A percentile compares a stretch with the other conserved stretches of the same genome.
Conservation (phyloP, 1,284 basidiomycete species). For the Gastroboletus turbinatus region DNA sequence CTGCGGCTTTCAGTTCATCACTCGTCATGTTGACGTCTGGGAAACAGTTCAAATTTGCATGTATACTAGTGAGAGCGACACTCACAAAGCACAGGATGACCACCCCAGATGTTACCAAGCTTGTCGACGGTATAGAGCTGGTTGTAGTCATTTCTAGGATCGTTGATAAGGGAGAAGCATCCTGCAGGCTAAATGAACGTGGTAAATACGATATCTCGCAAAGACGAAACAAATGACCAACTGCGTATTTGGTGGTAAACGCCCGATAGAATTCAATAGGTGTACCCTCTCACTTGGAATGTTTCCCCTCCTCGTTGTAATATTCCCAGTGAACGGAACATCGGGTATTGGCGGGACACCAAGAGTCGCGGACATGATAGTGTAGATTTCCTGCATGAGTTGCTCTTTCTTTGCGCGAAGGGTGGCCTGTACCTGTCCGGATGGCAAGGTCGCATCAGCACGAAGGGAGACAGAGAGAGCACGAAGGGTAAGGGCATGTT, state of each 20-base stretch:
- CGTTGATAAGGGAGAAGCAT: conserved; percentile 91
- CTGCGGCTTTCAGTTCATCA: conserved; percentile 76
- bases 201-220: conserved; percentile 2
- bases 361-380: conserved; percentile 82
- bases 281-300: conserved; percentile 75
- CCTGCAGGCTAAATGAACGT: conserved; percentile 48
- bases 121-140: conserved; percentile 92
- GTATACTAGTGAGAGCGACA: conserved; percentile 6
- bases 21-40: conserved; percentile 89
- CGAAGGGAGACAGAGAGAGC: conserved; percentile 53
- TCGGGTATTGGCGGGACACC: conserved; percentile 80
- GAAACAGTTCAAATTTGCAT: conserved; percentile 3
- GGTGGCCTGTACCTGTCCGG: conserved; percentile 45
- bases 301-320: conserved; percentile 80
- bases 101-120: conserved; percentile 91
- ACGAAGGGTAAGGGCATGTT: conserved; percentile 85
- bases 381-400: conserved; percentile 84
- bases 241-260: conserved; percentile 60
- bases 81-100: conserved; percentile 78
- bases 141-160: conserved; percentile 83
- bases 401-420: conserved; percentile 81
- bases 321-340: conserved; percentile 85
- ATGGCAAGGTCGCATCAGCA: conserved; percentile 41
- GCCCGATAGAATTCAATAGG: conserved; percentile 76
- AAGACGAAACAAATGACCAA: conserved; percentile 35